Base-by-base conservation (phyloP, 1,284 basidiomycete genomes). In the Apiotrichum laibachii region DNA sequence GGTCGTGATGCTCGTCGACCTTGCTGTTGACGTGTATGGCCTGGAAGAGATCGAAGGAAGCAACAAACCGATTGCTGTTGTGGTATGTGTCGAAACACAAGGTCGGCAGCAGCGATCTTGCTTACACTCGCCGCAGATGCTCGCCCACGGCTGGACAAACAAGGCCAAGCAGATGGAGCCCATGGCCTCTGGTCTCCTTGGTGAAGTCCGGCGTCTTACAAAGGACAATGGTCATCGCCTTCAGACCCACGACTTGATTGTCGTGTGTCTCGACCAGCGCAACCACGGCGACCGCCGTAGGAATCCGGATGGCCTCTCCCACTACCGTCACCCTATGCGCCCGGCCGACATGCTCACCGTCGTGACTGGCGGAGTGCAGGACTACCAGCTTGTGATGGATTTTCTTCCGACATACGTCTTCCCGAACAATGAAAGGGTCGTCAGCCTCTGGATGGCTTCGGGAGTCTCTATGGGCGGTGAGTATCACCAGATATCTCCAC, bases 381-480 rank as follows among this genome's bases (percentile, higher is more conserved):
- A 95, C 68, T 83, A 91, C 9, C 87, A 87, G 0, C 87, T 88
- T 76, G 73, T 95, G 57, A 87, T 93, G 64, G 89, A 93, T 73
- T 88, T 90, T 69, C 80, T 95, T 5, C 85, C 87, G 0, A 72
- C 85, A 2, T 89, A 88, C 72, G 75, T 95, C 18, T 95, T 88
- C 71, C 90, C 90, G 0, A 69, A 80, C n/a, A 85, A 81, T 15
- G 86, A 92, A 63, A 80, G 85, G 13, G 73, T 69, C 7, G 83
- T 95, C 39, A 81, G 79, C 12, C 81, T 85, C 60, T 94, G 86
- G 85, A 84, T 85, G 33, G 71, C 77, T 18, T 79, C 80, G 0
- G 83, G 83, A 7, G 77, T 82, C 45, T 80, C 78, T 0, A 75
- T 84, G 0, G 83, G 83, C 11, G 83, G 76, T 72, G 56, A 60